Conservation (phyloP, 2,329 filamentous ascomycete genomes). For the Exophiala viscosa region DNA sequence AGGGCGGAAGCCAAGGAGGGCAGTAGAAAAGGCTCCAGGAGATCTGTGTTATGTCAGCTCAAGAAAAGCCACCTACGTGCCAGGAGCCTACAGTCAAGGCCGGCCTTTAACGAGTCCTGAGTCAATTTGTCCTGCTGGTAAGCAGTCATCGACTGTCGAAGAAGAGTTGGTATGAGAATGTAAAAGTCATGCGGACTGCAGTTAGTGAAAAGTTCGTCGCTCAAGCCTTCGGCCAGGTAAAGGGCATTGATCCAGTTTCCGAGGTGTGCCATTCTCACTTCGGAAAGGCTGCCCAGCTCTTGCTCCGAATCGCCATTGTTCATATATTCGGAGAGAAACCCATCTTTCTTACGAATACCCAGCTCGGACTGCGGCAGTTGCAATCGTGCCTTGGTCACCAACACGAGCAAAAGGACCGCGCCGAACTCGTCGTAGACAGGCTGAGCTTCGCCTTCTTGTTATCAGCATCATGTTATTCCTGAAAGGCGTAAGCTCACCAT, state of each 20-base stretch:
- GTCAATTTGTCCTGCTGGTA: conserved; percentile 54
- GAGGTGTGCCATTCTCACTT: conserved; percentile 56
- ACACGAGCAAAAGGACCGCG: conserved; percentile 56
- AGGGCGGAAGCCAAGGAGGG: conserved; percentile 59
- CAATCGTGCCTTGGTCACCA: conserved; percentile 58
- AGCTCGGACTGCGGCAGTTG: conserved; percentile 51
- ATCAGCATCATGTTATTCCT: conserved; percentile 23
- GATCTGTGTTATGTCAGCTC: conserved; percentile 40
- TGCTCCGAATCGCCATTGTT: conserved; percentile 45
- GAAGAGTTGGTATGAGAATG: conserved; percentile 58
- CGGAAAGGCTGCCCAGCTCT: conserved; percentile 49
- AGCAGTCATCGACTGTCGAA: conserved; percentile 58
- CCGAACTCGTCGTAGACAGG: conserved; percentile 65
- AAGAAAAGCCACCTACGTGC: background rate
- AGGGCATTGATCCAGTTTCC: conserved; percentile 59
- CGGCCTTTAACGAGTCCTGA: conserved; percentile 57
- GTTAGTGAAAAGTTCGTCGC: conserved; percentile 61
- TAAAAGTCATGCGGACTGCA: conserved; percentile 65
- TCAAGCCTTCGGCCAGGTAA: conserved; percentile 60
- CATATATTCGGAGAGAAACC: conserved; percentile 56
- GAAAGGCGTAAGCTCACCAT: conserved; percentile 39
- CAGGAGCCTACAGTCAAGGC: conserved; percentile 55
- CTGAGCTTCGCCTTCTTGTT: conserved; percentile 52
- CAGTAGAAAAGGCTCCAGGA: conserved; percentile 61
- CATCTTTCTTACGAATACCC: conserved; percentile 48